Base-by-base conservation (phyloP, 2,329 filamentous ascomycete species). In the Didymella segeticola region DNA sequence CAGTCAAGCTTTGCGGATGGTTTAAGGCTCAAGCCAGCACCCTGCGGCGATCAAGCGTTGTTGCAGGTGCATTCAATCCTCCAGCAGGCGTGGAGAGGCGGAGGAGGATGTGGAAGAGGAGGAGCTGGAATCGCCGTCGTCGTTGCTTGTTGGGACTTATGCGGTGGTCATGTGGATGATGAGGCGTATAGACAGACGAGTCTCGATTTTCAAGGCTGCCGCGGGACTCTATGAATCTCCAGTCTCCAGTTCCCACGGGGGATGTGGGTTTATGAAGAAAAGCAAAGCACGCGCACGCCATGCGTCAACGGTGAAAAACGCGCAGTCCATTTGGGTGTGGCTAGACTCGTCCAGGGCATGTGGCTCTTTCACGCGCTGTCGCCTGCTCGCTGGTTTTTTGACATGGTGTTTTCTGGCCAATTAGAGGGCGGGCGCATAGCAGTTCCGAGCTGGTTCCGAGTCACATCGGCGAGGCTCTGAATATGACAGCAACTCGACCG, bases 381-480 rank as follows among this genome's bases (percentile, higher is more conserved):
- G 51, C 42, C 45, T 36, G 17, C 48, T 57, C 51, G 42, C 53
- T 42, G 45, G 38, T 39, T 26, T 55, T 53, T 52, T 58, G 57
- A 47, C 59, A 36, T 56, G 26, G 50, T 37, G 27, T 17, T 36
- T 8, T 33, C 42, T 51, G 39, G 53, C 30, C 58, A 64, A 66
- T 64, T 47, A 55, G 43, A 15, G 20, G 12, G 10, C 26, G 31
- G 23, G 53, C 36, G 55, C 58, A 57, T 49, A 53, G 62, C 59
- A 57, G 60, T 57, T 50, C 46, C 42, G 55, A 43, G 19, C 51
- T 54, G 33, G 37, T 33, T 47, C 36, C 36, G 50, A 42, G 14
- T 37, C 20, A 33, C 36, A 50, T 52, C 29, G 50, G 50, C 57
- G 46, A 43, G 51, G 53, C 47, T 47, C 43, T 49, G 20, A 37